These are phyloP conservation scores for Bryum argenteum DNA, from an alignment of 225 moss, liverwort and hornwort genomes.

Conservation along the genomic window DNA sequence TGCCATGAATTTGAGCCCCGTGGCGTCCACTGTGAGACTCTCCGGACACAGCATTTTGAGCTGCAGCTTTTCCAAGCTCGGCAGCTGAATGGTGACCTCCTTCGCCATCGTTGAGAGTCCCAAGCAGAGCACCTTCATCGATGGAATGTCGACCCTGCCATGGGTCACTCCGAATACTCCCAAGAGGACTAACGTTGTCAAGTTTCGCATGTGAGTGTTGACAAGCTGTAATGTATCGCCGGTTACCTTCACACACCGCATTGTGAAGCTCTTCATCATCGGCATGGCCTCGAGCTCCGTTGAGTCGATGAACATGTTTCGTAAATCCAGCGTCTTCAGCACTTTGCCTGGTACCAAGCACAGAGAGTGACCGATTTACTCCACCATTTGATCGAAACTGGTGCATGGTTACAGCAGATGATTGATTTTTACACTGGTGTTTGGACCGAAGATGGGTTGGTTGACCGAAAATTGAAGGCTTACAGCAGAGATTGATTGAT, in stretches of 20 bases:
- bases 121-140: conserved; percentile 46
- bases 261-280: conserved; percentile 48
- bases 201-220: conserved; percentile 45
- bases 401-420: no score
- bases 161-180: conserved; percentile 53
- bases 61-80: conserved; percentile 52
- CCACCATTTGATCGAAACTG: no score
- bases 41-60: conserved; percentile 56
- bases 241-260: conserved; percentile 58
- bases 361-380: conserved; percentile 17
- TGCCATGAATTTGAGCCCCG: conserved; percentile 43
- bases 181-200: conserved; percentile 46
- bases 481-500: no score
- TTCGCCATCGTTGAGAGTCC: conserved; percentile 53
- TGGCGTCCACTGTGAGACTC: conserved; percentile 35
- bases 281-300: conserved; percentile 44
- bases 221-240: conserved; percentile 40
- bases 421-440: no score
- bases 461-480: no score
- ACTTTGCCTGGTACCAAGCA: conserved; percentile 41
- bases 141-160: conserved; percentile 33
- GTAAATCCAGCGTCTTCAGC: conserved; percentile 54
- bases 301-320: conserved; percentile 62
- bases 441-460: no score
- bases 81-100: conserved; percentile 39